A percentile compares a stretch with the other conserved stretches of the same genome.
Evolutionary conservation across 1,284 basidiomycete genomes (phyloP).

Genomic region (Ceratobasidium sp.): DNA sequence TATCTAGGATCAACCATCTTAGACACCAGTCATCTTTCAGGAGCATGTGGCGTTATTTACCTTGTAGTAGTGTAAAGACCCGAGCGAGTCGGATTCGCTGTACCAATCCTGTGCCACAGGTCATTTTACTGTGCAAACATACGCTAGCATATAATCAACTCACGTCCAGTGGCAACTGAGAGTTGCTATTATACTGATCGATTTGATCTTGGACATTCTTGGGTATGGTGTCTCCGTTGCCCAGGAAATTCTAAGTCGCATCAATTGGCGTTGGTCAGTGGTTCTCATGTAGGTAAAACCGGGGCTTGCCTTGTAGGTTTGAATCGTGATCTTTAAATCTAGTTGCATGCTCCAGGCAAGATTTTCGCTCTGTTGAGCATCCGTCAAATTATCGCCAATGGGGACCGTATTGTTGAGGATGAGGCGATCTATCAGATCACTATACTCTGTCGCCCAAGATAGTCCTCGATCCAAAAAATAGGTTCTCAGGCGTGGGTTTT

Average conservation of each 20-base stretch:
- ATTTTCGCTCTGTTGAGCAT: conserved; percentile 18
- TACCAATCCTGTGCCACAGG: conserved; percentile 8
- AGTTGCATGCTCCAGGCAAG: conserved; percentile 20
- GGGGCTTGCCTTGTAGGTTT: conserved; percentile 1
- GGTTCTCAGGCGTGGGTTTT: not conserved
- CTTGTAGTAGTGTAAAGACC: conserved; percentile 13
- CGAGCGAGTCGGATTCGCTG: conserved; percentile 5
- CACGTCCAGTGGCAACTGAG: conserved; percentile 2
- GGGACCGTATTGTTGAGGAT: conserved; percentile 9
- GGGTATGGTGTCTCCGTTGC: not conserved
- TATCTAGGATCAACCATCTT: not conserved
- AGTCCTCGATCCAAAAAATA: conserved; percentile 16
- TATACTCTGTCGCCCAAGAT: conserved; percentile 26
- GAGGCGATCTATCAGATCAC: conserved; percentile 5
- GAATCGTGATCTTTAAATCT: conserved; percentile 7
- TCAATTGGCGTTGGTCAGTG: not conserved
- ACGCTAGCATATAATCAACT: too few species aligned
- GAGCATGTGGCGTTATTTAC: not conserved
- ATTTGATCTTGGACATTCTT: conserved; percentile 5
- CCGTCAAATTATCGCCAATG: not conserved
- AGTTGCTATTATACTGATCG: conserved; percentile 18
- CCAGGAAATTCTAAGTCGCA: not conserved
- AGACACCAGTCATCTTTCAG: not conserved
- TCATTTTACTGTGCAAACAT: not conserved
- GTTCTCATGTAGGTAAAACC: too few species aligned